Evolutionary conservation across 2,329 filamentous ascomycete genomes (phyloP), one percentile per base, ranked within the genome.

Genomic region (Epichloe typhina): DNA sequence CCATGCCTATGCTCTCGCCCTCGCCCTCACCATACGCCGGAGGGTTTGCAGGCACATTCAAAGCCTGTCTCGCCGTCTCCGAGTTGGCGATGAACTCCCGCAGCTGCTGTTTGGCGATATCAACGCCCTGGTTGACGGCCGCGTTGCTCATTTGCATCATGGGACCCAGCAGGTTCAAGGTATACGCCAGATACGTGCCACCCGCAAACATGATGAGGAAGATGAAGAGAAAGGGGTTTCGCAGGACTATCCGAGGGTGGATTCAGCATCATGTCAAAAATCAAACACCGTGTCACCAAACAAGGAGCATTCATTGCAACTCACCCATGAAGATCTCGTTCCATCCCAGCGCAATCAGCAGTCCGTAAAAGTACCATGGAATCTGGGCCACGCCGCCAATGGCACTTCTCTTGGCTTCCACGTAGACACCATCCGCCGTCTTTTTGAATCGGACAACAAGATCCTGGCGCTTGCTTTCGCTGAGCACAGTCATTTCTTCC

Each of bases 381-480:
- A 98, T 83, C 67, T 96, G 90, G 4, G 90, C 87, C 60, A 98
- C 87, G 52, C 91, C 90, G 50, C 93, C 93, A 64, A 98, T 94
- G 41, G 93, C 93, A 64, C 91, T 90, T 52, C 93, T 82, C 76
- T 98, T 98, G 47, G 93, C 93, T 71, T 98, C 93, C 41, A 98
- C 90, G 61, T 95, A 98, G 4, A 98, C 91, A 7, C 90, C 93
- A 64, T 98, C 93, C 1, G 93, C 93, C 37, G 88, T 93, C 77
- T 97, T 97, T 77, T 96, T 97, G 77, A 98, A 98, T 50, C 93
- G 80, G 13, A 95, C 85, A 9, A 89, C 88, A 31, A 98, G 77
- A 64, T 98, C 90, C 64, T 95, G 87, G 53, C 87, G 80, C 71
- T 96, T 95, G 56, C 82, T 77, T 68, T 97, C 91, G 61, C 84